Conservation (phyloP, 2,329 filamentous ascomycete species). For the Simplicillium aogashimaense region DNA sequence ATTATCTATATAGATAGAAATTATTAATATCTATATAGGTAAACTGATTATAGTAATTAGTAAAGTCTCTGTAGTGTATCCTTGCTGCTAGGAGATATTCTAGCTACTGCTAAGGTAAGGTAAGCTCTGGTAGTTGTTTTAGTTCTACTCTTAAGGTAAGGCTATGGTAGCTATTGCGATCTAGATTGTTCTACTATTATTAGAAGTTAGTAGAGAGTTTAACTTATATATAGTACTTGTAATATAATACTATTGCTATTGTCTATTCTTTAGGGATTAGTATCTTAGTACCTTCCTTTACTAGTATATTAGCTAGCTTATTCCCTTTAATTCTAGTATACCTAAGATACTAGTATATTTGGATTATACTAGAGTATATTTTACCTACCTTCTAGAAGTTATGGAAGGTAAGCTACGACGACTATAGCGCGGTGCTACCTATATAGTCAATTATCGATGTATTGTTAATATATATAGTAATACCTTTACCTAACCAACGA, state of each 20-base stretch:
- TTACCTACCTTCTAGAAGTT: slow-evolving; percentile 1
- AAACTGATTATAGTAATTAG: slow-evolving; percentile 4
- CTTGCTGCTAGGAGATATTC: slow-evolving; percentile 1
- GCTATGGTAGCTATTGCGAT: slow-evolving; percentile 1
- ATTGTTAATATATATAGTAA: slow-evolving; percentile 4
- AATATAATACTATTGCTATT: background rate
- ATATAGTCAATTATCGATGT: slow-evolving; percentile 2
- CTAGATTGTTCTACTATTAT: slow-evolving; percentile 1
- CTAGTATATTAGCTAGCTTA: slow-evolving; percentile 2
- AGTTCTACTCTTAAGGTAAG: background rate
- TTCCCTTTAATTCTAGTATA: slow-evolving; percentile 2
- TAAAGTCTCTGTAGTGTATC: slow-evolving; percentile 6
- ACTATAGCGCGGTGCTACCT: background rate
- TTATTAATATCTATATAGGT: slow-evolving; percentile 1
- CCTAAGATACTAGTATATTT: slow-evolving; percentile 1
- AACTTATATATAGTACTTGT: background rate
- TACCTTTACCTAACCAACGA: background rate
- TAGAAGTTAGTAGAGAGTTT: background rate
- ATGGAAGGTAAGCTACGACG: slow-evolving; percentile 1
- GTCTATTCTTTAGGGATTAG: background rate
- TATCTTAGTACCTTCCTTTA: slow-evolving; percentile 3
- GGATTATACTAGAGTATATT: background rate
- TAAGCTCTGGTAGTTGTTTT: background rate
- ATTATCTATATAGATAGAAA: slow-evolving; percentile 2
- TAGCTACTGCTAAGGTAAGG: slow-evolving; percentile 1